Evolutionary conservation across 805 yeast genomes (phyloP).

Genomic region (Wickerhamomyces canadensis): DNA sequence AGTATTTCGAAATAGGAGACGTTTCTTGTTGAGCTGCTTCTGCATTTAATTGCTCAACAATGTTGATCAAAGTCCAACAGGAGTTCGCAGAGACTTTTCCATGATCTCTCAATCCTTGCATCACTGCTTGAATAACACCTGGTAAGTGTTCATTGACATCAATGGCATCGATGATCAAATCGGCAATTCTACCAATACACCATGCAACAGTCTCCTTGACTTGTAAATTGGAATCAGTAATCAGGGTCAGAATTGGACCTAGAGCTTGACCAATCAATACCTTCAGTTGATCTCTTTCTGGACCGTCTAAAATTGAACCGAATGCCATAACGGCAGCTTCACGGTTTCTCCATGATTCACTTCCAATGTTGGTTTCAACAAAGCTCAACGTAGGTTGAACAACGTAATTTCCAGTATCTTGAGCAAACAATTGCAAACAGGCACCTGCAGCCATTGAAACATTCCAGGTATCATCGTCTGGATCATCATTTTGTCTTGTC

Average conservation of each 20-base stretch:
- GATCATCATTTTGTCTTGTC: conserved; percentile 86
- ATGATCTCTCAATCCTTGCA: conserved; percentile 81
- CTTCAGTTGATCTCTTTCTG: conserved; percentile 66
- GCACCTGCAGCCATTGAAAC: conserved; percentile 99
- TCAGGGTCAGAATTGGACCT: conserved; percentile 67
- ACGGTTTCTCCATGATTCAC: conserved; percentile 72
- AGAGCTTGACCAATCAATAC: conserved; percentile 76
- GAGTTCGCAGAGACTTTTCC: conserved; percentile 95
- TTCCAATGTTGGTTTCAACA: conserved; percentile 67
- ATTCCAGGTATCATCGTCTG: conserved; percentile 96
- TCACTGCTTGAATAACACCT: conserved; percentile 63
- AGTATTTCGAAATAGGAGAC: conserved; percentile 70
- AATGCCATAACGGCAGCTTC: conserved; percentile 99
- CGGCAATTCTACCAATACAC: conserved; percentile 97
- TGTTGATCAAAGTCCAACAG: conserved; percentile 94
- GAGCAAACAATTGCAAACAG: conserved; percentile 90
- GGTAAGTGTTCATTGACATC: conserved; percentile 63
- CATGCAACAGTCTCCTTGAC: conserved; percentile 97
- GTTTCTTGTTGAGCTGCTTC: conserved; percentile 44
- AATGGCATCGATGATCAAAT: conserved; percentile 72
- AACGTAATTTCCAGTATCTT: conserved; percentile 79
- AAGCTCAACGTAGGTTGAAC: conserved; percentile 80
- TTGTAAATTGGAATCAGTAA: conserved; percentile 70
- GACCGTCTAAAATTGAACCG: conserved; percentile 95
- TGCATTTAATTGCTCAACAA: conserved; percentile 71